Percentiles rank a stretch among this genome's conserved stretches.
phyloP scores from a whole-genome alignment of 2,329 filamentous ascomycete species.

The Scedosporium minutisporum region DNA sequence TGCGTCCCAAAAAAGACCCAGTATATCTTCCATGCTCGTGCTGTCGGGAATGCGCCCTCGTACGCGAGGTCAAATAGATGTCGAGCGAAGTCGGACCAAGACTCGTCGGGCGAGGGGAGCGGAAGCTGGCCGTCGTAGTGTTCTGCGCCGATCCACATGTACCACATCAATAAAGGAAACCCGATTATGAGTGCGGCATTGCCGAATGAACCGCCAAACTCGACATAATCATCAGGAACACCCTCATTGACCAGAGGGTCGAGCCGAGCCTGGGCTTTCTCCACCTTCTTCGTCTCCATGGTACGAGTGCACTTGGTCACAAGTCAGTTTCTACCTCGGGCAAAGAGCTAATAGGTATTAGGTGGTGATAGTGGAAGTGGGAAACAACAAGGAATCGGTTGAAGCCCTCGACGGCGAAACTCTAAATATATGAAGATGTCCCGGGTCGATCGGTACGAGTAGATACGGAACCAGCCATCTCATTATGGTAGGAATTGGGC shows the following conservation, averaged over 20 bases:
- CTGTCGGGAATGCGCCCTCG: slow-evolving; percentile 72
- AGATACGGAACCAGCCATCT: too few relatives aligned
- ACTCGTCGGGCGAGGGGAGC: slow-evolving; percentile 53
- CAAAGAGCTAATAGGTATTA: too few relatives aligned
- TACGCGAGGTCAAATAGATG: slow-evolving; percentile 67
- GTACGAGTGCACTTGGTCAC: too few relatives aligned
- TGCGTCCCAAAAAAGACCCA: slow-evolving; percentile 88
- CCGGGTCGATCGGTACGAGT: too few relatives aligned
- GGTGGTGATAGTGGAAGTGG: too few relatives aligned
- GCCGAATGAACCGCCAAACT: slow-evolving; percentile 84
- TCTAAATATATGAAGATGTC: too few relatives aligned
- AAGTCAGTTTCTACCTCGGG: too few relatives aligned
- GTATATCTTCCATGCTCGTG: slow-evolving; percentile 84
- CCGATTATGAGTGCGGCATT: slow-evolving; percentile 77
- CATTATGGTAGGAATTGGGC: too few relatives aligned
- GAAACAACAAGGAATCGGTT: too few relatives aligned
- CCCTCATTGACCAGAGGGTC: background rate
- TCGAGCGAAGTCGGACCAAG: slow-evolving; percentile 57
- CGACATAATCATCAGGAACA: slow-evolving; percentile 54
- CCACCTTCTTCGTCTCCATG: background rate
- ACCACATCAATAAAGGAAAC: slow-evolving; percentile 92
- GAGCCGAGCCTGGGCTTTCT: background rate
- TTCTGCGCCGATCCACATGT: slow-evolving; percentile 95
- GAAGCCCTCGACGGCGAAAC: too few relatives aligned
- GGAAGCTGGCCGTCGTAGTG: slow-evolving; percentile 86